These are phyloP conservation scores for Fraxinus ornus DNA, from an alignment of 305 asterid species.

Conservation along the genomic window DNA sequence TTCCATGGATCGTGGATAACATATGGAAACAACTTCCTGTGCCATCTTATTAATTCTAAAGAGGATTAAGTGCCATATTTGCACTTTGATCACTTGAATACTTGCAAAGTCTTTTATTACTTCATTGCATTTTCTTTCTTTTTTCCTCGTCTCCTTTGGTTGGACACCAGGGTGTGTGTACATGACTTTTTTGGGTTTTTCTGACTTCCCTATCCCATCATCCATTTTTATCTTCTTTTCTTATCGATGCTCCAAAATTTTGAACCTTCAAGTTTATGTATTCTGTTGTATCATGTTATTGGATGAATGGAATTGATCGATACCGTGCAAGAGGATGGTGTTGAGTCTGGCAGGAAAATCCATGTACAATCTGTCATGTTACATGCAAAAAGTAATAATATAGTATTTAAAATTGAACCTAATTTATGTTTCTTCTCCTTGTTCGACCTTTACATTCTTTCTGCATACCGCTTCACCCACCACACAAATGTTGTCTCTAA, in stretches of 20 bases:
- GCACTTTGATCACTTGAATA: neutral
- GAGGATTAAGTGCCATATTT: neutral
- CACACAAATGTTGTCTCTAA: neutral
- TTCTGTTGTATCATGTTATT: neutral
- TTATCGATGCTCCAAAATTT: neutral
- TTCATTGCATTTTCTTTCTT: neutral
- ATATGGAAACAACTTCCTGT: neutral
- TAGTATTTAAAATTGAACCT: neutral
- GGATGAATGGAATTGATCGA: neutral
- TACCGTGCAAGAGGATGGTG: neutral
- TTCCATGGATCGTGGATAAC: neutral
- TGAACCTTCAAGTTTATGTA: neutral
- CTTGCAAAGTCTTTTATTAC: neutral
- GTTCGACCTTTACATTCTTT: neutral
- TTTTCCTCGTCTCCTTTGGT: neutral
- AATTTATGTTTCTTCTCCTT: neutral
- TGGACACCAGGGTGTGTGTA: neutral
- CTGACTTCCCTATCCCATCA: neutral
- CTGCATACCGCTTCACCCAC: neutral
- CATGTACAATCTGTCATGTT: neutral
- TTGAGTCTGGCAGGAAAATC: neutral
- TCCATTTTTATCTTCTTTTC: neutral
- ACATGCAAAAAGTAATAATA: neutral
- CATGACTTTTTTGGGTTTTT: neutral
- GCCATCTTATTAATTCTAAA: neutral